Evolutionary conservation across 2,329 filamentous ascomycete genomes (phyloP), one percentile per base, ranked within the genome.

Genomic region (Bipolaris zeicola): DNA sequence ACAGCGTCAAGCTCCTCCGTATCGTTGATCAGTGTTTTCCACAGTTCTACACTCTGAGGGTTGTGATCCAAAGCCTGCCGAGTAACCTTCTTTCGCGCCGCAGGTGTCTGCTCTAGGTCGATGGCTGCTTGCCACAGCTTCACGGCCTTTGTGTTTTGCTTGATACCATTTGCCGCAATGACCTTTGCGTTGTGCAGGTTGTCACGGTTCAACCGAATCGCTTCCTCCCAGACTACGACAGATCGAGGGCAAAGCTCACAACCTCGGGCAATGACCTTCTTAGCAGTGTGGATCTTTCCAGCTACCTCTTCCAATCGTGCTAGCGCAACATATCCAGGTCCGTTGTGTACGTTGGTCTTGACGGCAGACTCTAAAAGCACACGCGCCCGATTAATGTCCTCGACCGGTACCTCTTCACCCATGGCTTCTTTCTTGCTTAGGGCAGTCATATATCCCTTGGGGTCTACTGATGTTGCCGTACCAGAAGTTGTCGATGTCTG

Each of bases 11-110:
- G 86, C 65, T 96, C 89, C 69, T 97, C 94, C 71, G 98, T 95
- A 52, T 98, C 80, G 66, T 98, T 98, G 61, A 99, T 94, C 5
- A 94, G 89, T 73, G 96, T 92, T 74, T 98, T 99, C 95, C 95
- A 99, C n/a, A 99, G 84, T 39, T 91, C 89, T 45, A 98, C 95
- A 0, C 94, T 98, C 70, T 96, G 92, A 0, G 93, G 93, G 38
- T 97, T 90, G 69, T 96, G 89, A 68, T 98, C 91, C 42, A 99
- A 82, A 0, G 95, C 96, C 71, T 96, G 91, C 52, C 93, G 86
- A 33, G 97, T 87, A 6, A 99, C 95, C 71, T 92, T 88, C 79
- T 98, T 98, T 78, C 96, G 96, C 10, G 92, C 91, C 57, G 89
- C 85, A 1, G 87, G 80, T 45, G 96, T 89, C 6, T 87, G 87